Conservation (phyloP, 2,329 filamentous ascomycete genomes). For the Dichotomopilus funicola region DNA sequence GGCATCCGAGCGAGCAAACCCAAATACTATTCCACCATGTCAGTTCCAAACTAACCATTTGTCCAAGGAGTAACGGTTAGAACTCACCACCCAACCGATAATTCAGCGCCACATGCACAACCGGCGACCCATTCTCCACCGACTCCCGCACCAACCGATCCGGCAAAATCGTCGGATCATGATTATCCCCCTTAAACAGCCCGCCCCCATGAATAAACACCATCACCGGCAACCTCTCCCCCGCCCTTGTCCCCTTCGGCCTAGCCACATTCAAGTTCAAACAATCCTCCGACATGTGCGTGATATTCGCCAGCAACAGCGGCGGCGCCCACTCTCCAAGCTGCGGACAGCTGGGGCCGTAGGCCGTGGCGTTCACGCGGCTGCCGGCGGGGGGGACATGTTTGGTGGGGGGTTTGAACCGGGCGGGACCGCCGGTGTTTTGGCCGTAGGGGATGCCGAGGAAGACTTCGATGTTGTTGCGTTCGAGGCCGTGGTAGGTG, state of each 20-base stretch:
- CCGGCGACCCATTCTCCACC: background rate
- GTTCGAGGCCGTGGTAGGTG: conserved; percentile 1
- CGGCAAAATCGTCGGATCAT: conserved; percentile 5
- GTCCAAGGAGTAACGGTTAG: too few species aligned
- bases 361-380: background rate
- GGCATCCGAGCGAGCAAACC: conserved; percentile 24
- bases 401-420: conserved; percentile 1
- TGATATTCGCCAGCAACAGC: background rate
- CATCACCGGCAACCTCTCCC: conserved; percentile 1
- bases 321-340: background rate
- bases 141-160: conserved; percentile 1
- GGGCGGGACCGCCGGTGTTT: background rate
- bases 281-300: conserved; percentile 1
- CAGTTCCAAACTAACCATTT: background rate
- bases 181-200: background rate
- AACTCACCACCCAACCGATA: conserved; percentile 22
- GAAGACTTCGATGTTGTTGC: conserved; percentile 5
- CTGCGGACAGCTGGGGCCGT: conserved; percentile 4
- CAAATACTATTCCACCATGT: conserved; percentile 25
- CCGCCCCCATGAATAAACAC: conserved; percentile 4
- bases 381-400: background rate
- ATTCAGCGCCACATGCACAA: conserved; percentile 13
- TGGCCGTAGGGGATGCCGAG: conserved; percentile 5
- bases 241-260: background rate
- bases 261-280: conserved; percentile 1